A percentile compares a stretch with the other conserved stretches of the same genome.
Conservation (phyloP, 2,329 filamentous ascomycete genomes). For the Drechslerella coelobrocha region DNA sequence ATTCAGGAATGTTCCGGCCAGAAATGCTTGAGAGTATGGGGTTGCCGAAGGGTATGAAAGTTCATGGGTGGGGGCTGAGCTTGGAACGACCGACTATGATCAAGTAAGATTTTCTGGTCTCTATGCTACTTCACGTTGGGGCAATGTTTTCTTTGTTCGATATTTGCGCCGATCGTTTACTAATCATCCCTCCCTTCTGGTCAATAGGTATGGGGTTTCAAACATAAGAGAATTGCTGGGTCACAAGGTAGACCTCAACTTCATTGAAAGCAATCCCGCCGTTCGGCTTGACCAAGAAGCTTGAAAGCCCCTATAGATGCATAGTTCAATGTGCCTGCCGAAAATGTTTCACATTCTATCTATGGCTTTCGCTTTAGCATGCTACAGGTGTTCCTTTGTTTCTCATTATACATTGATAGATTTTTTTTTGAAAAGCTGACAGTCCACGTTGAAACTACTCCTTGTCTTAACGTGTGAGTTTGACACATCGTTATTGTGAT, state of each 20-base stretch:
- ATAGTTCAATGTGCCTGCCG: neutral
- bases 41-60: constrained; percentile 84
- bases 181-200: constrained; percentile 46
- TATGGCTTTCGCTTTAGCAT: too few relatives aligned
- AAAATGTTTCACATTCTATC: too few relatives aligned
- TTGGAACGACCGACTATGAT: constrained; percentile 98
- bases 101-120: constrained; percentile 69
- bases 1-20: constrained; percentile 97
- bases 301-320: neutral
- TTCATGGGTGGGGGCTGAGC: constrained; percentile 92
- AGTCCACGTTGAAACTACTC: too few relatives aligned
- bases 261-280: constrained; percentile 89
- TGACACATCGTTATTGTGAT: too few relatives aligned
- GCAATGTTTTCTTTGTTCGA: constrained; percentile 2
- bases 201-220: constrained; percentile 70
- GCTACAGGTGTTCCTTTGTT: too few relatives aligned
- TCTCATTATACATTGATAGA: too few relatives aligned
- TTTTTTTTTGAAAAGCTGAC: too few relatives aligned
- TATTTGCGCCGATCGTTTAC: neutral
- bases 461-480: too few relatives aligned
- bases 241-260: constrained; percentile 92
- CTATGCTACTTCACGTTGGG: constrained; percentile 2
- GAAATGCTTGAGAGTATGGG: constrained; percentile 98
- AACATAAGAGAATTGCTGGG: constrained; percentile 93
- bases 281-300: constrained; percentile 82